These are phyloP conservation scores for Cryptosporidium baileyi DNA, from an alignment of 169 alveolate genomes.

Conservation along the genomic window DNA sequence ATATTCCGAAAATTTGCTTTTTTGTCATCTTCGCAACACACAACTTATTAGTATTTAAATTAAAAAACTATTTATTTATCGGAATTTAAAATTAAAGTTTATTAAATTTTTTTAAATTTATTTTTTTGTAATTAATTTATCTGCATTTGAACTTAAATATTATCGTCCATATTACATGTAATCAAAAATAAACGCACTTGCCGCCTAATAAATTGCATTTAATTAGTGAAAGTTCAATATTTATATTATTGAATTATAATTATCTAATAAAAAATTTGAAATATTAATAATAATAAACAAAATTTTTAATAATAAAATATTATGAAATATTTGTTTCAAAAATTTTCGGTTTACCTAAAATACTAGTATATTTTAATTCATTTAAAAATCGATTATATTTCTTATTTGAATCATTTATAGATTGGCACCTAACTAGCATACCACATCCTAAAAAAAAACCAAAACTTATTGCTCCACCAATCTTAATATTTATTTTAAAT, in stretches of 20 bases:
- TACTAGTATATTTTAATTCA: no score
- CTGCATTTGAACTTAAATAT: no score
- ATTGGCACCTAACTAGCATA: slow-evolving; percentile 84
- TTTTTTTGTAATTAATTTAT: background rate
- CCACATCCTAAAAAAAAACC: slow-evolving; percentile 89
- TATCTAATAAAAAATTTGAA: no score
- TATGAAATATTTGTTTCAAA: no score
- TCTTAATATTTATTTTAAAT: slow-evolving; percentile 33
- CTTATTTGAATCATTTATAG: background rate
- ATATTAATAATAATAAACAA: no score
- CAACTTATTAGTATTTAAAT: background rate
- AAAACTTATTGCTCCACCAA: slow-evolving; percentile 87
- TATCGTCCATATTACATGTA: no score
- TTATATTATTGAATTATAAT: no score
- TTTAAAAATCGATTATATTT: background rate
- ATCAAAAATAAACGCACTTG: no score
- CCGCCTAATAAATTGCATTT: no score
- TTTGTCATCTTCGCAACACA: background rate
- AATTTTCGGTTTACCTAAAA: no score
- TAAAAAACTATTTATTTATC: background rate
- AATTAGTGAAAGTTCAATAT: no score
- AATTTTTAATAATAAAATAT: no score
- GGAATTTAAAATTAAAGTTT: background rate
- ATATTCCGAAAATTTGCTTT: slow-evolving; percentile 36
- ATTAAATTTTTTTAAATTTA: background rate